Evolutionary conservation across 1,139 yeast genomes (phyloP), one percentile per base, ranked within the genome.

Genomic region (Pichia sp.): DNA sequence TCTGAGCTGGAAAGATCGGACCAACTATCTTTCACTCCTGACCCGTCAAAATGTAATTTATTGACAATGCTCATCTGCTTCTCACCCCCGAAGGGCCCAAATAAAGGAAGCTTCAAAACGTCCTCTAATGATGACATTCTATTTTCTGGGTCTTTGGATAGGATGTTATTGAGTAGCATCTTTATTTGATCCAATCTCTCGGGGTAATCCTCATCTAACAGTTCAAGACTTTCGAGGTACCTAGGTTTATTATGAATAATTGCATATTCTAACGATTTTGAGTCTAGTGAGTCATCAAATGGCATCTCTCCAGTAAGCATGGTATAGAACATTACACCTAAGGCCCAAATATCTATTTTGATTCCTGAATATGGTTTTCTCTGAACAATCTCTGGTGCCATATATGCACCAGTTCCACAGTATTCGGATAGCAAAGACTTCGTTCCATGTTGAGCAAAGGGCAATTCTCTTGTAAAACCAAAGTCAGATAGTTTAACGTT

Each of bases 321-420:
- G 0, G 98, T 89, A 66, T 85, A 93, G n/a, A 93, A 70, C n/a
- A 93, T 90, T 8, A 93, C 81, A 0, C 99, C 99, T 55, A 93
- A 70, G 0, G 97, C 83, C 99, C 99, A 93, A 2, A 87, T 81
- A 66, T 93, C 99, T 6, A 85, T 78, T 54, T 85, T 80, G 62
- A 86, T 83, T 0, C 98, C 99, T 41, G 83, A 82, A 65, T 93
- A 93, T 51, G 81, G 83, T 52, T 79, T 77, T 56, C 80, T 78
- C 51, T 75, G 72, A 39, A 90, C 73, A 61, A 93, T 73, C 64
- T 93, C 99, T 0, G 99, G 99, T 0, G 99, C 97, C 96, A 91
- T 90, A 65, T 93, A 93, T 5, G 90, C 95, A 0, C 91, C 82
- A 0, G 99, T 93, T 2, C 99, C 99, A 69, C 99, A 93, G 1